Base-by-base conservation (phyloP, 1,139 yeast genomes). In the Saccharomyces hybrid region DNA sequence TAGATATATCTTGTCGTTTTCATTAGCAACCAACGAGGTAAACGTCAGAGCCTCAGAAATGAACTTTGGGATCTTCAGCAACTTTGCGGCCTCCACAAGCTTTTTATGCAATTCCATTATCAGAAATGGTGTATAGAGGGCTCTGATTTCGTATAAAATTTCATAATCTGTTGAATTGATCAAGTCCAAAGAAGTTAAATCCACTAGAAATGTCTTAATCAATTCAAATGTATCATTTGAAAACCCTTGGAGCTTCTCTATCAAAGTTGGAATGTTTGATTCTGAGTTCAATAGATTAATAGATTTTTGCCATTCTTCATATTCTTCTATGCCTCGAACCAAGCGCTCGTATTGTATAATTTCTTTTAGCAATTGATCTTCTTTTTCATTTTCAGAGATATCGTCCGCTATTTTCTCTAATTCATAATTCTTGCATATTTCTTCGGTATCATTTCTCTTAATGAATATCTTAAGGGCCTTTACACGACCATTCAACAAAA, bases 101-200 rank as follows among this genome's bases (percentile, higher is more conserved):
- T 83, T 78, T 50, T 77, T 75, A 55, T 83, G 79, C 49, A 86
- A 72, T 59, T 84, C 87, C 54, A 85, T 80, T 38, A 88, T 75
- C 54, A 88, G 70, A 60, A 79, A 81, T 19, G 97, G 96, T n/a
- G 88, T 78, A 68, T 88, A 89, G 23, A 84, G 70, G 7, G 82
- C 75, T 65, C 95, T 78, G 54, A 86, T 74, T 54, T 67, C 70
- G 51, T 59, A 65, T 27, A 65, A 50, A 3, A 64, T 56, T 23
- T 60, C 61, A 52, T 54, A 52, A 47, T 73, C 74, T 19, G 61
- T 57, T 7, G 59, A 52, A 9, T 59, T 31, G 3, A 59, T 63
- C 27, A 59, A 57, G 46, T 70, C 70, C 5, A 9, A 16, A 1
- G 44, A 38, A n/a, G 70, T 61, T 23, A 70, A 59, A 5, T 67